These are phyloP conservation scores for Colletotrichum somersetense DNA, from an alignment of 2,329 filamentous ascomycete genomes.

Conservation along the genomic window DNA sequence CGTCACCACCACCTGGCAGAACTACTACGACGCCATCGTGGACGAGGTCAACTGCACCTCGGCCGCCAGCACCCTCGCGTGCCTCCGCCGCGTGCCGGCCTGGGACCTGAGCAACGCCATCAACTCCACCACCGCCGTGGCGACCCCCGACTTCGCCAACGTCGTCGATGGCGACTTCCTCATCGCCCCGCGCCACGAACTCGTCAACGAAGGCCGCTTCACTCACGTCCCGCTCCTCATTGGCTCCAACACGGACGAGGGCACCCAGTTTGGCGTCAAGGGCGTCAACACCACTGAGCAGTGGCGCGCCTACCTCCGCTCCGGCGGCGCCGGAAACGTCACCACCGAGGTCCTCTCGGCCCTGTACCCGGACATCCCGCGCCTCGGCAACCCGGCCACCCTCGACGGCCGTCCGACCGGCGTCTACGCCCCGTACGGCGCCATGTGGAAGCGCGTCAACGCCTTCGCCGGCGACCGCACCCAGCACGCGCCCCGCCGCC, in stretches of 20 bases:
- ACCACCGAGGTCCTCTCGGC: slow-evolving; percentile 53
- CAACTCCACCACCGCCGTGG: slow-evolving; percentile 43
- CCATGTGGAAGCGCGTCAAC: slow-evolving; percentile 66
- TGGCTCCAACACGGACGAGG: slow-evolving; percentile 76
- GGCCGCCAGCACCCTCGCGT: slow-evolving; percentile 46
- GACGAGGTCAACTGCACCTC: slow-evolving; percentile 42
- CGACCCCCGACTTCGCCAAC: slow-evolving; percentile 44
- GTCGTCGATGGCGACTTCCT: slow-evolving; percentile 57
- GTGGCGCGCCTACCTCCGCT: slow-evolving; percentile 58
- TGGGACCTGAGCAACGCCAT: slow-evolving; percentile 49
- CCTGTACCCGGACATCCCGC: slow-evolving; percentile 64
- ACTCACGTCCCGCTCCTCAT: slow-evolving; percentile 73
- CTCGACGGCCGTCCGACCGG: slow-evolving; percentile 49
- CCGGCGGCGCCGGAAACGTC: slow-evolving; percentile 44
- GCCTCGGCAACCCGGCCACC: slow-evolving; percentile 61
- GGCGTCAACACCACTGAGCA: slow-evolving; percentile 68
- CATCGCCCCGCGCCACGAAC: slow-evolving; percentile 58
- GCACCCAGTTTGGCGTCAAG: slow-evolving; percentile 63
- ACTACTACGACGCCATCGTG: slow-evolving; percentile 38
- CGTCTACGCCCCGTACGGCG: slow-evolving; percentile 51
- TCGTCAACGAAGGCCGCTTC: slow-evolving; percentile 69
- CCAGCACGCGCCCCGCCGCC: slow-evolving; percentile 68
- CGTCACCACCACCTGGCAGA: slow-evolving; percentile 38
- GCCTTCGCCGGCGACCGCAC: slow-evolving; percentile 67
- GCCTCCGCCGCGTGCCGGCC: slow-evolving; percentile 50